Conservation (phyloP, 2,329 filamentous ascomycete species). For the Ophiocordyceps camponoti-floridani region DNA sequence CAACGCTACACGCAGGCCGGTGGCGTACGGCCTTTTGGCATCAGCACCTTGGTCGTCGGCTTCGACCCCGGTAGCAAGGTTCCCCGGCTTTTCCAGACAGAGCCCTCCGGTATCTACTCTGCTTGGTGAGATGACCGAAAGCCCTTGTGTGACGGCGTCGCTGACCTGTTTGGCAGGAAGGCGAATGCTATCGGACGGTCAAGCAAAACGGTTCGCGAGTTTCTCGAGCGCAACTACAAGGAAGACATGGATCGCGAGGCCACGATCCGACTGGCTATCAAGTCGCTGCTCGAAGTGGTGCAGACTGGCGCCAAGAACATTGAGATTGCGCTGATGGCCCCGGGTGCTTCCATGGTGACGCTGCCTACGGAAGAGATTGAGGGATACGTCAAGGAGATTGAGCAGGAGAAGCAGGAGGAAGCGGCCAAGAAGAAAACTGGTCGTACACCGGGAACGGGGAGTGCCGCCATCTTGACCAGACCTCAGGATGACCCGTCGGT, state of each 20-base stretch:
- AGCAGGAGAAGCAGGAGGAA: conserved; percentile 98
- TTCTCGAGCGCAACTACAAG: conserved; percentile 97
- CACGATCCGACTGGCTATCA: conserved; percentile 93
- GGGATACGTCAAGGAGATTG: conserved; percentile 94
- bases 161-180: conserved; percentile 46
- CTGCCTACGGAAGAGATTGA: conserved; percentile 92
- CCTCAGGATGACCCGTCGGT: conserved; percentile 22
- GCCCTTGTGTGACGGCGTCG: not conserved
- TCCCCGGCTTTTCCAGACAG: conserved; percentile 89
- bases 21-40: conserved; percentile 95
- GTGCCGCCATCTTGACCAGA: conserved; percentile 58
- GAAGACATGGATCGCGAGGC: conserved; percentile 92
- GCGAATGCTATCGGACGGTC: conserved; percentile 96
- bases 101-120: conserved; percentile 98
- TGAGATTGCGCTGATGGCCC: conserved; percentile 95
- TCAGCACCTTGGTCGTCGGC: conserved; percentile 95
- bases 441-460: conserved; percentile 49
- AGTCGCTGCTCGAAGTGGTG: conserved; percentile 92
- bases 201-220: conserved; percentile 97
- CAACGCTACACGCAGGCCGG: conserved; percentile 98
- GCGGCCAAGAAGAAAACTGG: conserved; percentile 92
- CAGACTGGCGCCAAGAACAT: conserved; percentile 99
- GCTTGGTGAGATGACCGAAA: conserved; percentile 55
- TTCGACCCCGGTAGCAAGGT: conserved; percentile 86
- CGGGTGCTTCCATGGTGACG: conserved; percentile 82